Evolutionary conservation across 1,284 basidiomycete genomes (phyloP), one percentile per base, ranked within the genome.

Genomic region (Exobasidium rhododendri): DNA sequence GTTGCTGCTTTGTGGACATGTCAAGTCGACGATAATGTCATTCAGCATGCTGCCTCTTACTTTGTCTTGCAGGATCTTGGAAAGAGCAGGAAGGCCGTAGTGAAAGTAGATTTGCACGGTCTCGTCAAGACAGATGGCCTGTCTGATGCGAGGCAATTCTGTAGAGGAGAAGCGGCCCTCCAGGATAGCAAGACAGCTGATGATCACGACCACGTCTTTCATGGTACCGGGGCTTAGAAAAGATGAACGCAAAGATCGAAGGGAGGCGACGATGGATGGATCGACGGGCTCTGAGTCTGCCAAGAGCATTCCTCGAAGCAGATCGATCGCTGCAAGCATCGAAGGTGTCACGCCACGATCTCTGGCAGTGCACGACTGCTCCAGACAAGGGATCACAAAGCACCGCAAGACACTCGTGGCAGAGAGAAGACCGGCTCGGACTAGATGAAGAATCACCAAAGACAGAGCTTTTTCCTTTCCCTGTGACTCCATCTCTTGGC

Each of bases 241-340:
- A 40, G 35, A 40, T 40, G 35, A 40, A 10, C 35, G 35, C 17
- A 40, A 10, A 10, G 35, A 40, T 17, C 35, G 7, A 7, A 40
- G 17, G 17, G 35, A 10, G 17, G 35, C 35, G 17, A 40, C 10
- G 10, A 22, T 47, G 69, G 57, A 52, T 66, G 66, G 17, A 62
- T 59, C 6, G 2, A 66, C 62, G 14, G 46, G 24, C 17, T 69
- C 65, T 24, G 63, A 57, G 24, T 67, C 58, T 3, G 57, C 54
- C 13, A 56, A 47, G 2, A 62, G 59, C 63, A 54, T 60, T 58
- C 45, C 69, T 66, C 69, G 67, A 71, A 50, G 65, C 61, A 1
- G 65, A 61, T 45, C 65, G 61, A 29, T 65, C 50, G 5, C 59
- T 59, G 32, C 66, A 32, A 43, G 63, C 49, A 50, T 55, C 47